These are phyloP conservation scores for Colletotrichum limetticola DNA, from an alignment of 2,329 filamentous ascomycete genomes.

Conservation along the genomic window DNA sequence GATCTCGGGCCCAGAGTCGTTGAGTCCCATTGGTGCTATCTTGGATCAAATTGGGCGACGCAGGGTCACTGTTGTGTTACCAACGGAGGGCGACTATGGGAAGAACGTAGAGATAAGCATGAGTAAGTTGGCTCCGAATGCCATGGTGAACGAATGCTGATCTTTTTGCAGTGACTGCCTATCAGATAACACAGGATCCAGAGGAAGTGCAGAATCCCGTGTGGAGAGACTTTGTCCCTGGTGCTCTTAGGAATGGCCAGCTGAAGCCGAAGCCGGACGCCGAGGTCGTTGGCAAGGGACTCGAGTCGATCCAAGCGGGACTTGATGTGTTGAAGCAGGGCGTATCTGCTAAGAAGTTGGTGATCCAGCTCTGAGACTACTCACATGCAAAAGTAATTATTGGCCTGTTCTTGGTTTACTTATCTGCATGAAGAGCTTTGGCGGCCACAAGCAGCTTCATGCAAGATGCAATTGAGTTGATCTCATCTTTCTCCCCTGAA, in stretches of 20 bases:
- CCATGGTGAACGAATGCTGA: not conserved
- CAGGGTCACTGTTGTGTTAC: not conserved
- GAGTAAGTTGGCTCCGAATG: no score
- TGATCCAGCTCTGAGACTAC: not conserved
- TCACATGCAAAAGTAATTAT: not conserved
- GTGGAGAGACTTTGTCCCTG: not conserved
- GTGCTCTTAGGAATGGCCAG: conserved; percentile 1
- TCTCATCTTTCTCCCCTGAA: not conserved
- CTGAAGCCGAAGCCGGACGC: conserved; percentile 1
- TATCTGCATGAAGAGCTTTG: not conserved
- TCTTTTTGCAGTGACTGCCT: not conserved
- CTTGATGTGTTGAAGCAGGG: not conserved
- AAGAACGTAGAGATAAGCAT: not conserved
- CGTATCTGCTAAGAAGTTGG: conserved; percentile 7
- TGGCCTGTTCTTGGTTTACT: no score
- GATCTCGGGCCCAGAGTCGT: not conserved
- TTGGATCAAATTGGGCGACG: not conserved
- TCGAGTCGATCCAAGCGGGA: conserved; percentile 8
- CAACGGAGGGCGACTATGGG: not conserved
- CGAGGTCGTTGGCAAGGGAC: not conserved
- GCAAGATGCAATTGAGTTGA: conserved; percentile 7
- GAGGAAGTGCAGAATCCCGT: not conserved
- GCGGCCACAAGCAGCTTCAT: not conserved
- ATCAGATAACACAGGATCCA: not conserved
- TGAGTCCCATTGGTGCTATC: conserved; percentile 6